Evolutionary conservation across 1,284 basidiomycete species (phyloP).

Genomic region (Cryptococcus depauperatus): DNA sequence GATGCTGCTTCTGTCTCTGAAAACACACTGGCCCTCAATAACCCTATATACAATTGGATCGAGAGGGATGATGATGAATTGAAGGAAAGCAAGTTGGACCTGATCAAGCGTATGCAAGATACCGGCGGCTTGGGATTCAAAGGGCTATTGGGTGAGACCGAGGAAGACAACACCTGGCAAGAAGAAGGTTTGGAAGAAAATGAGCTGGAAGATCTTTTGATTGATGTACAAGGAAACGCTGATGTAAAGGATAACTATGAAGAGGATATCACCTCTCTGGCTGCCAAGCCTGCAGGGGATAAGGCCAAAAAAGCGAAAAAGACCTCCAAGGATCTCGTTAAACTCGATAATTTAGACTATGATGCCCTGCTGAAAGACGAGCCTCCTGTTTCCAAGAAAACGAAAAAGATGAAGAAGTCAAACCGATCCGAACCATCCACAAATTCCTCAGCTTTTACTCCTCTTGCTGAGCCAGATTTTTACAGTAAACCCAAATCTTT

Average conservation of each 20-base stretch:
- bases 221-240: conserved; percentile 22
- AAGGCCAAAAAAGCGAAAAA: conserved; percentile 27
- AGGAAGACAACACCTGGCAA: conserved; percentile 33
- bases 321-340: conserved; percentile 17
- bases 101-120: conserved; percentile 28
- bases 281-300: conserved; percentile 34
- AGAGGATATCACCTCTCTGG: conserved; percentile 17
- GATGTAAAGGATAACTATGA: conserved; percentile 14
- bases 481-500: conserved; percentile 22
- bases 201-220: conserved; percentile 34
- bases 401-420: conserved; percentile 35
- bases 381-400: conserved; percentile 17
- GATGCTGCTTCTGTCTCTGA: conserved; percentile 49
- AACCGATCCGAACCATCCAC: background rate
- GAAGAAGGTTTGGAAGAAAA: conserved; percentile 36
- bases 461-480: conserved; percentile 28
- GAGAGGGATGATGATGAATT: conserved; percentile 33
- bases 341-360: background rate
- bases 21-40: conserved; percentile 36
- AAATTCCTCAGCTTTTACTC: conserved; percentile 30
- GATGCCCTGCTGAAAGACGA: conserved; percentile 15
- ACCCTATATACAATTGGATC: conserved; percentile 5
- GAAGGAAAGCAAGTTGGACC: conserved; percentile 24
- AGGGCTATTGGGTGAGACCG: conserved; percentile 28
- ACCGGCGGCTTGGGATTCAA: conserved; percentile 12